Evolutionary conservation across 2,329 filamentous ascomycete genomes (phyloP).

Genomic region (Pestalotiopsis sp.): DNA sequence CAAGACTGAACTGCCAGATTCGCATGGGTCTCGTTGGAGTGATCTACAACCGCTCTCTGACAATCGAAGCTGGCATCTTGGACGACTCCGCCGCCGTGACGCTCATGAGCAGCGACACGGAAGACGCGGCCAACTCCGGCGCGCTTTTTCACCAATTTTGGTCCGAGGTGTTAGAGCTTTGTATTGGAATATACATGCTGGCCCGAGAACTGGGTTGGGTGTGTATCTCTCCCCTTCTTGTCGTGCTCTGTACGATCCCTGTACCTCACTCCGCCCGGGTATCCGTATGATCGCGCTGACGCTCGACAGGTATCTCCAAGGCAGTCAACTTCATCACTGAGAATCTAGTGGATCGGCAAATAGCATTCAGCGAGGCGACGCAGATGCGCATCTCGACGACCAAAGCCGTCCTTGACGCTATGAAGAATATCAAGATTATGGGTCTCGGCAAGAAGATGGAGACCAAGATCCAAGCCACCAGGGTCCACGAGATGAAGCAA

Average conservation of each 20-base stretch:
- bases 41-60: neutral
- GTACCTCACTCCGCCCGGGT: neutral
- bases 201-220: neutral
- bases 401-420: neutral
- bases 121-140: neutral
- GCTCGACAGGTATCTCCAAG: neutral
- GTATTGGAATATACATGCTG: neutral
- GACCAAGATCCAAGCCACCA: neutral
- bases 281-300: neutral
- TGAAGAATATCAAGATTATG: slow-evolving; percentile 5
- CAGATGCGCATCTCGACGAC: neutral
- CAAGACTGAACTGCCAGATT: neutral
- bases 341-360: neutral
- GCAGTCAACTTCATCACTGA: neutral
- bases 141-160: neutral
- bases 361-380: neutral
- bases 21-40: neutral
- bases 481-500: neutral
- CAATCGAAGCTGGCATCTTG: neutral
- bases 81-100: neutral
- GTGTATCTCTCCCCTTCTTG: neutral
- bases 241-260: neutral
- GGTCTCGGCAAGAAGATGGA: neutral
- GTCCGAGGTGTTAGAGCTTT: neutral
- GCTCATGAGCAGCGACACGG: neutral